Base-by-base conservation (phyloP, 345 rosid species). In the Citropsis articulata region DNA sequence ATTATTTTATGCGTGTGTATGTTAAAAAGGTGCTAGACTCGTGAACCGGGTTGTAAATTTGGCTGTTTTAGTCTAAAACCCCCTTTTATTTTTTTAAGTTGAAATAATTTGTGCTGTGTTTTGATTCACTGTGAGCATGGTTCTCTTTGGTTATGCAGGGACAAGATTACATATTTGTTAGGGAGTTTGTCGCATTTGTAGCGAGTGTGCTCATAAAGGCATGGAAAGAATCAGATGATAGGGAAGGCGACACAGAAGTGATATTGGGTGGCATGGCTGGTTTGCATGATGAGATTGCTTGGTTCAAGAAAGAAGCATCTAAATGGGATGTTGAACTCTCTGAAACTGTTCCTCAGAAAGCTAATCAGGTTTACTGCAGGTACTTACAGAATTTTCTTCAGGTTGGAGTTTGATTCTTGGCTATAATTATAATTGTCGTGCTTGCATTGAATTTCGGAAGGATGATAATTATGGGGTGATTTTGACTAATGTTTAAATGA, bases 101-200 rank as follows among this genome's bases (percentile, higher is more conserved):
- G 50, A 53, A 18, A 53, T 53, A 53, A 0, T 4, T 53, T 53
- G 57, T 45, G 50, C 18, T 45, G 18, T 45, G 50, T 45, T 45
- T 18, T 45, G 57, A 5, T 18, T 50, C 18, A 50, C 56, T 53
- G 57, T 53, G 21, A 53, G 57, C 57, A 8, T 53, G 57, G 22
- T 18, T 53, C 7, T 53, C 7, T 53, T 0, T 19, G 6, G 57
- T 53, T 16, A 21, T 28, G 65, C 92, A 93, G 98, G 97, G 85
- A 42, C 98, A 95, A 83, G 98, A 95, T 81, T 95, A 92, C 78
- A 16, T 88, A 67, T 95, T 93, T 72, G 96, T 93, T 22, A 93
- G 94, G 56, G 85, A 84, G n/a, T 92, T 91, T 73, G 89, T 85
- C 27, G 87, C 98, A 21, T 89, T 93, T 53, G 84, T 78, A 25